Base-by-base conservation (phyloP, 2,329 filamentous ascomycete genomes). In the Pyrenochaeta sp. region DNA sequence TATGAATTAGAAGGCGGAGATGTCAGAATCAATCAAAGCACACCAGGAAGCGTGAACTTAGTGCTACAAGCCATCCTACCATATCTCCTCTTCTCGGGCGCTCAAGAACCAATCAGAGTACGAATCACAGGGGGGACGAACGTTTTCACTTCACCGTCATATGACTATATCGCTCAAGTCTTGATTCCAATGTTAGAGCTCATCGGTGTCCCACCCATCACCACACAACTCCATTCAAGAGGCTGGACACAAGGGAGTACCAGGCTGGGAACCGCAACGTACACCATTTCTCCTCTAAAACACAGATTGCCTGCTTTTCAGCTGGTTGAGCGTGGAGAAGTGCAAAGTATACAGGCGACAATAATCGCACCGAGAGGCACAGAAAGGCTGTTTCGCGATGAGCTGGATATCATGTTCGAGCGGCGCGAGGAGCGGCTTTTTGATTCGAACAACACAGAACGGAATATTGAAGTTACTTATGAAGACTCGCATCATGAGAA, bases 21-120 rank as follows among this genome's bases (percentile, higher is more conserved):
- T 3, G 77, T 76, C 2, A 26, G 37, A n/a, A 70, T 66, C 41
- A 51, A 48, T 7, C 68, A 68, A 30, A 61, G 30, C 10, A 72
- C 67, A 3, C 78, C 80, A 0, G 82, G 82, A 0, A 79, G 77
- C 13, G 74, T 81, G 4, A 80, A 76, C 32, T 69, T 85, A 9
- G 76, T 83, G 0, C 74, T 85, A 39, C 82, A 85, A 60, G 81
- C 82, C 4, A 67, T 85, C 3, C 75, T 85, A 26, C 83, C 83
- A 0, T 84, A 78, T 51, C 62, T 85, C 3, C 63, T 85, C 2
- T 78, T 82, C 62, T 55, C 52, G 7, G 48, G 51, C 8, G 26
- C 38, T 13, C 3, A 38, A 9, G 24, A 37, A 10, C 48, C 53
- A 1, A 52, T 73, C 6, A 55, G 49, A 14, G 51, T 85, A 7